Base-by-base conservation (phyloP, 441 rosid species). In the Cnidoscolus chayamansa region DNA sequence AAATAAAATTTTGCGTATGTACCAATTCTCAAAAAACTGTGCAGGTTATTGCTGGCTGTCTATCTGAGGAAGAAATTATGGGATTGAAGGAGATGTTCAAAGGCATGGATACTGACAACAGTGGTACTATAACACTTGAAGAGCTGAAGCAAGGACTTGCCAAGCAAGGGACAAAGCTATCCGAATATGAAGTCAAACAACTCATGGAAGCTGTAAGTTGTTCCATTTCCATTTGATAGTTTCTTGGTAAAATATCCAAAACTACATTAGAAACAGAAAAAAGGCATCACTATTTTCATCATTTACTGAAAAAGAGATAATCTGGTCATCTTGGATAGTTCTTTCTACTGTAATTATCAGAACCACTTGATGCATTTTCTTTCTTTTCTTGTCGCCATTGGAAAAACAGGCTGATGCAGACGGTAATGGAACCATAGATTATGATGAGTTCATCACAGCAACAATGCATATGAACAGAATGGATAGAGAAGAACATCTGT, bases 401-500 rank as follows among this genome's bases (percentile, higher is more conserved):
- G 32, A 10, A n/a, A 56, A 64, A 73, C 54, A 94, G 99, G 97
- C 94, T 63, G 98, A 94, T 78, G 98, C 96, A 7, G 99, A 94
- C 59, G 96, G 97, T 58, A 88, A 94, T 68, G 99, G 99, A 43
- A 86, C 85, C 8, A 94, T 94, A 68, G 98, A 94, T 72, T 92
- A 94, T 45, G 94, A 88, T 20, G 97, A 94, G 79, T 94, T 94
- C 73, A 92, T 94, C 73, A 86, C 98, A 8, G 98, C 97, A 20
- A 92, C 98, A 31, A 87, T 92, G 96, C 97, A 94, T 71, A 62
- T 94, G 84, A 94, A 92, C 81, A 74, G 97, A 75, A 86, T 88
- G 84, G 97, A 94, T 25, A 87, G 89, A 79, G 97, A 94, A 82
- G 98, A 92, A 25, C 97, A 92, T 88, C 89, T 94, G 37, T 90